phyloP scores from a whole-genome alignment of 345 rosid genomes.

The Trapa incisa region DNA sequence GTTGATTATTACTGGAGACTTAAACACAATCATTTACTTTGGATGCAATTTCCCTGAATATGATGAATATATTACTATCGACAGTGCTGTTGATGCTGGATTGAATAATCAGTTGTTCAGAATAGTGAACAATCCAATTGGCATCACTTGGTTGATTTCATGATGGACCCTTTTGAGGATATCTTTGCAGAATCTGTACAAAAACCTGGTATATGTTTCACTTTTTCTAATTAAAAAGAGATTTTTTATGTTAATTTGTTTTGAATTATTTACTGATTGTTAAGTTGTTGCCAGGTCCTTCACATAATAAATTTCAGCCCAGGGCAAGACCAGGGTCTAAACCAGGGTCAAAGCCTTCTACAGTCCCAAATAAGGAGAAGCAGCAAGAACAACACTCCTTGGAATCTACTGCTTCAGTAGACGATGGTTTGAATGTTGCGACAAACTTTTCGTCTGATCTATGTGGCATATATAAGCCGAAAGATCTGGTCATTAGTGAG shows the following conservation, averaged over 20 bases:
- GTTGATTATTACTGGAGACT: too few species aligned
- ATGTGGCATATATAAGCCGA: not conserved
- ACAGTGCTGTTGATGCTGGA: too few species aligned
- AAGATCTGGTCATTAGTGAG: not conserved
- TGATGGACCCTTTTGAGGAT: constrained; percentile 21
- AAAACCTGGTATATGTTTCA: constrained; percentile 16
- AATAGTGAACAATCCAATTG: too few species aligned
- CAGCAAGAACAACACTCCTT: not conserved
- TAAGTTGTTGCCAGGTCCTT: constrained; percentile 17
- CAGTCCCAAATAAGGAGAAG: not conserved
- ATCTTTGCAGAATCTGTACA: constrained; percentile 14
- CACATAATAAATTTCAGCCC: constrained; percentile 1
- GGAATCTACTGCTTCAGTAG: not conserved
- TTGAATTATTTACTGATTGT: not conserved
- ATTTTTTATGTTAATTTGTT: not conserved
- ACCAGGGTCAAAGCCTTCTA: not conserved
- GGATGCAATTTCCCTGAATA: too few species aligned
- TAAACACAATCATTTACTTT: too few species aligned
- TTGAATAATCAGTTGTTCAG: too few species aligned
- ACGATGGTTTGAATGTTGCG: not conserved
- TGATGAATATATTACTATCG: too few species aligned
- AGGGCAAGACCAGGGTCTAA: not conserved
- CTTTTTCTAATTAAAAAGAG: not conserved
- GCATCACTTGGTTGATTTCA: not conserved
- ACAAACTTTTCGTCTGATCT: not conserved